phyloP scores from a whole-genome alignment of 331 rosid genomes.

The Malus hybrid region DNA sequence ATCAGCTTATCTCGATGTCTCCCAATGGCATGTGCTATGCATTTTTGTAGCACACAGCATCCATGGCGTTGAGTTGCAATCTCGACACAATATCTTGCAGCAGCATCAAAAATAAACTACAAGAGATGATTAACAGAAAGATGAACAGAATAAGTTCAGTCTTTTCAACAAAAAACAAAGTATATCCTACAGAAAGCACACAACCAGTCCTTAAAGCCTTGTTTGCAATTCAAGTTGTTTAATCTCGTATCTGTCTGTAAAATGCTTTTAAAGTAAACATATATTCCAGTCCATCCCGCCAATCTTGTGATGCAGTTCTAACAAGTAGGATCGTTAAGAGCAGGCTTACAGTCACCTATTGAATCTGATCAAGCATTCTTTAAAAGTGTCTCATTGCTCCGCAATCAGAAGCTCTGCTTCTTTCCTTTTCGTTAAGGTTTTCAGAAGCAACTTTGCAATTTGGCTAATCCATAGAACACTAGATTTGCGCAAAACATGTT shows the following conservation, averaged over 20 bases:
- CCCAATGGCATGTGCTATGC: constrained; percentile 47
- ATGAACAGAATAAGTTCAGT: not conserved
- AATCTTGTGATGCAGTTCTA: not conserved
- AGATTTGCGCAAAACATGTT: not conserved
- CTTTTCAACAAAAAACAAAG: not conserved
- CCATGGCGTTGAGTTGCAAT: constrained; percentile 78
- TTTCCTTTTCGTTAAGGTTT: not conserved
- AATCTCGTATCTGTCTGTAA: not conserved
- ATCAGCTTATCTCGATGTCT: constrained; percentile 36
- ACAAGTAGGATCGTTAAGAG: not conserved
- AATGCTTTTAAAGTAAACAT: not conserved
- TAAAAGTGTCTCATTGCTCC: not conserved
- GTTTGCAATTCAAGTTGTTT: not conserved
- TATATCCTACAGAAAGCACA: constrained; percentile 1
- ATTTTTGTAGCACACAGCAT: constrained; percentile 66
- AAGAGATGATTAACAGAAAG: constrained; percentile 11
- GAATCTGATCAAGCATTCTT: not conserved
- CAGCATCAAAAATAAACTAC: constrained; percentile 68
- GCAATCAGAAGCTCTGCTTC: not conserved
- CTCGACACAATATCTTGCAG: constrained; percentile 41
- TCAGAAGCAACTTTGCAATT: not conserved
- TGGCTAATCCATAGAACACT: not conserved
- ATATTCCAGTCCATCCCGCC: not conserved
- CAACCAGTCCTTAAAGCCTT: not conserved
- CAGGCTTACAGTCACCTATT: not conserved